A percentile compares a stretch with the other conserved stretches of the same genome.
Conservation (phyloP, 306 rosid species). For the Pyrus communis region DNA sequence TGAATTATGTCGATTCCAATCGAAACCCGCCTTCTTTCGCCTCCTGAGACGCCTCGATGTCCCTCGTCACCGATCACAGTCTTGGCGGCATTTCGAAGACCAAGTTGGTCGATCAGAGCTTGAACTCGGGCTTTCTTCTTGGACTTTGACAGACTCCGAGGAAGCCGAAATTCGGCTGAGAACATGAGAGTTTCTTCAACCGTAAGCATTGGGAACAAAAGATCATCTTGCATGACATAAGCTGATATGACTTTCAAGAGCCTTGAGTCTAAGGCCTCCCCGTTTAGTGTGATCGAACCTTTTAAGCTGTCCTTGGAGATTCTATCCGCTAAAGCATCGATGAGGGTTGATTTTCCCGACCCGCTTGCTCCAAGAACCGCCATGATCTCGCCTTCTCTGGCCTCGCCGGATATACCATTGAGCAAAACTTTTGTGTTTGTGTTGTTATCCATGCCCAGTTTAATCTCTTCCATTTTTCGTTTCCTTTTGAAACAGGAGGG, state of each 20-base stretch:
- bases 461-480: background rate
- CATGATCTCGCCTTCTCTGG: conserved; percentile 86
- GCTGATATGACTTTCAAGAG: conserved; percentile 71
- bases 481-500: conserved; percentile 9
- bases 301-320: conserved; percentile 67
- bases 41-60: conserved; percentile 84
- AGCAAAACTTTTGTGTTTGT: conserved; percentile 40
- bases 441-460: background rate
- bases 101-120: conserved; percentile 72
- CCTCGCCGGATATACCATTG: conserved; percentile 73
- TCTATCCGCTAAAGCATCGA: conserved; percentile 77
- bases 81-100: conserved; percentile 54
- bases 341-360: conserved; percentile 82
- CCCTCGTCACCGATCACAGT: conserved; percentile 90
- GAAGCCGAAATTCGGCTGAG: conserved; percentile 81
- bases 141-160: conserved; percentile 68
- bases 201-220: conserved; percentile 86
- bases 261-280: conserved; percentile 51
- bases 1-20: conserved; percentile 88
- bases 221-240: conserved; percentile 97
- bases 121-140: conserved; percentile 71
- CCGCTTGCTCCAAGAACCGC: conserved; percentile 95
- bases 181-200: conserved; percentile 93
- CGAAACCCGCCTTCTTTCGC: conserved; percentile 82
- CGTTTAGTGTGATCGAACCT: conserved; percentile 53